Conservation (phyloP, 2,329 filamentous ascomycete species). For the Chaetomium sp. region DNA sequence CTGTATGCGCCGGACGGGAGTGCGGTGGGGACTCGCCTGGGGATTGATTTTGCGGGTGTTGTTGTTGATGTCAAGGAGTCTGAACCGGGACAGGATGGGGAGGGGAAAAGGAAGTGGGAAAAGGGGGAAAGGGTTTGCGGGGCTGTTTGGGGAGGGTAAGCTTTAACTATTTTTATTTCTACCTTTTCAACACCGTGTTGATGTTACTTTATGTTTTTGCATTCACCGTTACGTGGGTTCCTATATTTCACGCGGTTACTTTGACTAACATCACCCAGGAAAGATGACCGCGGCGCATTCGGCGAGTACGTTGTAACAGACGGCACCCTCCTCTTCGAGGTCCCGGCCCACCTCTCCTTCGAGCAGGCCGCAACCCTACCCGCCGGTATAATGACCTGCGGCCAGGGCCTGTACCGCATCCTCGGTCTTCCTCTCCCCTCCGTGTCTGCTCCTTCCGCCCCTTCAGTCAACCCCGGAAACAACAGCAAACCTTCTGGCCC, state of each 20-base stretch:
- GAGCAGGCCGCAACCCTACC: neutral
- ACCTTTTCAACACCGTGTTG: too few species aligned
- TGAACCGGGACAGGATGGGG: too few species aligned
- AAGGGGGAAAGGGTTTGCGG: too few species aligned
- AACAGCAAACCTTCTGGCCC: too few species aligned
- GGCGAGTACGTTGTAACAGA: neutral
- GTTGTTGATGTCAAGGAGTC: neutral
- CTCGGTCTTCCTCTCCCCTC: neutral
- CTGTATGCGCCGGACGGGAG: neutral
- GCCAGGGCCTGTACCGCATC: neutral
- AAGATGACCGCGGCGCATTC: neutral
- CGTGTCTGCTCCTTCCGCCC: too few species aligned
- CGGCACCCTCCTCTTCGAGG: neutral
- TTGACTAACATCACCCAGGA: neutral
- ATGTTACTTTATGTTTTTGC: too few species aligned
- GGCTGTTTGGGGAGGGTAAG: too few species aligned
- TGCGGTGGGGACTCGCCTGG: neutral
- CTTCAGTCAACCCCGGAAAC: too few species aligned
- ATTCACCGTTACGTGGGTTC: too few species aligned
- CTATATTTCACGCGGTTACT: too few species aligned
- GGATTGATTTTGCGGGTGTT: neutral
- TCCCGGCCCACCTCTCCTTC: neutral
- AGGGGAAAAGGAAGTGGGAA: too few species aligned
- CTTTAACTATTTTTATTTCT: too few species aligned
- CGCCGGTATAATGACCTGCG: neutral